Evolutionary conservation across 176 grass and related monocot genomes (phyloP).

Genomic region (Elymus sibiricus): DNA sequence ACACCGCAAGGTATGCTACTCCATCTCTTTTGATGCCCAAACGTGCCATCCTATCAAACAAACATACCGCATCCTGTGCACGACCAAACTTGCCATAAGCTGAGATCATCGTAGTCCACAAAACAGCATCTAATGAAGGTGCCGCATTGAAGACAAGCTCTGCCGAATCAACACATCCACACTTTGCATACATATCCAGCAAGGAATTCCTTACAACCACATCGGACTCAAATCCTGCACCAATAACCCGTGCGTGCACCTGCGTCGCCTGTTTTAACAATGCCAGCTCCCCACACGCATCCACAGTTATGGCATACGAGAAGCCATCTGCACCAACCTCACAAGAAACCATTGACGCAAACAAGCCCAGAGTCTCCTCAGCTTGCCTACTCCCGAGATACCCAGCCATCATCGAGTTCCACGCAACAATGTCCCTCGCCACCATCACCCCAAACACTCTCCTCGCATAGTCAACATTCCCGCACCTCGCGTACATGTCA

Average conservation of each 20-base stretch:
- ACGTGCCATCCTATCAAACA: constrained; percentile 55
- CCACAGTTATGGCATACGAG: constrained; percentile 41
- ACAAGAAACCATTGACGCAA: constrained; percentile 33
- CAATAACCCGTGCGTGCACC: constrained; percentile 31
- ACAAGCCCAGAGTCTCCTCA: constrained; percentile 46
- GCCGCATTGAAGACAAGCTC: constrained; percentile 27
- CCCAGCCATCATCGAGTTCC: constrained; percentile 62
- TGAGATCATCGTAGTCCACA: constrained; percentile 68
- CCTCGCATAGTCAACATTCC: constrained; percentile 4
- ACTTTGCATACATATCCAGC: constrained; percentile 67
- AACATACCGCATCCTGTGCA: constrained; percentile 20
- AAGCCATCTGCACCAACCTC: constrained; percentile 33
- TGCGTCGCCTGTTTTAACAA: constrained; percentile 49
- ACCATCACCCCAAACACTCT: constrained; percentile 42
- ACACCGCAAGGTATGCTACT: constrained; percentile 42
- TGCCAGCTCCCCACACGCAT: constrained; percentile 44
- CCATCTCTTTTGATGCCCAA: constrained; percentile 46
- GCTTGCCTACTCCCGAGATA: constrained; percentile 28
- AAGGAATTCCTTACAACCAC: constrained; percentile 48
- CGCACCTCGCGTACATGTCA: constrained; percentile 48
- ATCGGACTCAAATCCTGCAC: constrained; percentile 33
- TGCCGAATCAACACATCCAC: constrained; percentile 44
- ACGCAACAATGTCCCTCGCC: constrained; percentile 33
- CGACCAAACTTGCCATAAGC: constrained; percentile 48
- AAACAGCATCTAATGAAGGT: constrained; percentile 25